phyloP scores from a whole-genome alignment of 1,284 basidiomycete species.

The Cutaneotrichosporon daszewskae region DNA sequence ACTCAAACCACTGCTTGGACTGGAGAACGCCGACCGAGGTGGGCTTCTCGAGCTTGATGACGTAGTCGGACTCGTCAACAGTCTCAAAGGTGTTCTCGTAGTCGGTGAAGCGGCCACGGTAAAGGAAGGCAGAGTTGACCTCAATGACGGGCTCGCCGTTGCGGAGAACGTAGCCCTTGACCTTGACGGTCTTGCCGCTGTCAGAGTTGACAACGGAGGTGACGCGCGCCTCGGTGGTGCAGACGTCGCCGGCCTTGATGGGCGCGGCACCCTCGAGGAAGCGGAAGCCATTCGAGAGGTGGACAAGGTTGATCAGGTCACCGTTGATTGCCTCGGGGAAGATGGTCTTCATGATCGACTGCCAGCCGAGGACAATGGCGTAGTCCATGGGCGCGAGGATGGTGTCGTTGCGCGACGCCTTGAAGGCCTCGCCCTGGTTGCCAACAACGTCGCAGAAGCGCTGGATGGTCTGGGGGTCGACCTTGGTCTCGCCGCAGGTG shows the following conservation, averaged over 20 bases:
- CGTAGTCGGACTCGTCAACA: slow-evolving; percentile 79
- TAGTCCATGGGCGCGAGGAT: slow-evolving; percentile 96
- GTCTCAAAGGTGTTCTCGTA: slow-evolving; percentile 94
- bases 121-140: slow-evolving; percentile 91
- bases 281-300: slow-evolving; percentile 93
- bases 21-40: slow-evolving; percentile 82
- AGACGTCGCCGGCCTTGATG: slow-evolving; percentile 79
- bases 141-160: slow-evolving; percentile 77
- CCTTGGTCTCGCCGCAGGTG: slow-evolving; percentile 72
- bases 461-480: slow-evolving; percentile 71
- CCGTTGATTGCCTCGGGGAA: slow-evolving; percentile 89
- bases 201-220: slow-evolving; percentile 85
- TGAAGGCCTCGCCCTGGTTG: slow-evolving; percentile 87
- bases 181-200: slow-evolving; percentile 88
- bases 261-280: slow-evolving; percentile 71
- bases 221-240: slow-evolving; percentile 82
- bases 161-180: slow-evolving; percentile 77
- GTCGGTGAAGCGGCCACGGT: slow-evolving; percentile 89
- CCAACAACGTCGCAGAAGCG: slow-evolving; percentile 89
- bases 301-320: slow-evolving; percentile 90
- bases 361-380: slow-evolving; percentile 96
- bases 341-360: slow-evolving; percentile 95
- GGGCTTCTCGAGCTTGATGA: slow-evolving; percentile 68
- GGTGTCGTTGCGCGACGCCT: slow-evolving; percentile 62
- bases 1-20: slow-evolving; percentile 97